A percentile compares a stretch with the other conserved stretches of the same genome.
These are phyloP conservation scores for Aethionema arabicum DNA, from an alignment of 345 rosid genomes.

Conservation along the genomic window DNA sequence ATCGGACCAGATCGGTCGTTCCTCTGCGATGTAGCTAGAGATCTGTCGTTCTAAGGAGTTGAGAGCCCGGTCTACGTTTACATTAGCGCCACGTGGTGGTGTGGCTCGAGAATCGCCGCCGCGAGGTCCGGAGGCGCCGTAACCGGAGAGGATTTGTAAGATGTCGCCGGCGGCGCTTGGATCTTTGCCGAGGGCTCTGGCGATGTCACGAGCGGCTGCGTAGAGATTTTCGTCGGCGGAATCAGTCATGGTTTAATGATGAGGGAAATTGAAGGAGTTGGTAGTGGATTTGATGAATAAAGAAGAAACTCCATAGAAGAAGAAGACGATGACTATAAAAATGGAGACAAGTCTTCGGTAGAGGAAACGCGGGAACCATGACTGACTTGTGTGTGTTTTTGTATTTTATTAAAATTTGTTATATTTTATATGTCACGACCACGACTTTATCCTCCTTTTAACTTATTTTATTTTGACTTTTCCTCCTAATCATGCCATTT, in stretches of 20 bases:
- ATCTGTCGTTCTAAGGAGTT: constrained; percentile 65
- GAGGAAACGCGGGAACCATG: constrained; percentile 40
- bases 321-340: constrained; percentile 18
- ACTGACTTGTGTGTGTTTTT: constrained; percentile 33
- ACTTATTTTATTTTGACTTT: background rate
- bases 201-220: constrained; percentile 91
- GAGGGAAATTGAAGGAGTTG: background rate
- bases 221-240: constrained; percentile 83
- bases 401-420: constrained; percentile 20
- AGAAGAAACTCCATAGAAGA: constrained; percentile 28
- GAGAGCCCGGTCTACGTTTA: constrained; percentile 50
- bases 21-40: constrained; percentile 59
- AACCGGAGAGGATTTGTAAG: constrained; percentile 80
- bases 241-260: constrained; percentile 38
- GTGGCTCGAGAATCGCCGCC: constrained; percentile 46
- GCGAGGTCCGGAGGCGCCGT: constrained; percentile 73
- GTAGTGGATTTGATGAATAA: constrained; percentile 18
- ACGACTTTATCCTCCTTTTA: constrained; percentile 23
- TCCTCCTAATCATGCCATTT: constrained; percentile 16
- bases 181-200: constrained; percentile 77
- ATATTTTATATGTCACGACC: constrained; percentile 19
- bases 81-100: constrained; percentile 34
- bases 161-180: constrained; percentile 81
- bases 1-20: constrained; percentile 79
- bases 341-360: constrained; percentile 25